A percentile compares a stretch with the other conserved stretches of the same genome.
phyloP scores from a whole-genome alignment of 768 basidiomycete species.

The Vishniacozyma victoriae region DNA sequence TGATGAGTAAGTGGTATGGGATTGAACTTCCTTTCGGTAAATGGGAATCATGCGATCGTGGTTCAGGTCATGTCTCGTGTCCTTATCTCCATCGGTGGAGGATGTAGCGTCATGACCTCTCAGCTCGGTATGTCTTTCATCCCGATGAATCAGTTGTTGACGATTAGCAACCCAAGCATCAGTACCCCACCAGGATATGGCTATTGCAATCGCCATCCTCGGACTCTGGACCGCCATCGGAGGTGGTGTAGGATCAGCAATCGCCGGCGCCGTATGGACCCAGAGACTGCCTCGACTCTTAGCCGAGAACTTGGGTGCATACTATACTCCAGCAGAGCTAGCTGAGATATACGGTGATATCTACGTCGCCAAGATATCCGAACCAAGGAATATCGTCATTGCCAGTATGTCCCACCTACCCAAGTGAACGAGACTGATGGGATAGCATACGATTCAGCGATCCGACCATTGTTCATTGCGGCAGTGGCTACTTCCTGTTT shows the following conservation, averaged over 20 bases:
- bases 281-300: conserved; percentile 22
- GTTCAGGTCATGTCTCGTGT: conserved; percentile 41
- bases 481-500: conserved; percentile 22
- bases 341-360: conserved; percentile 38
- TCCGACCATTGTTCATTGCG: conserved; percentile 34
- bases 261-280: conserved; percentile 43
- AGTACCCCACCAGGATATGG: conserved; percentile 48
- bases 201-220: conserved; percentile 45
- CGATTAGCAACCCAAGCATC: conserved; percentile 45
- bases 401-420: conserved; percentile 8
- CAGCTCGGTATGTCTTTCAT: too few species aligned
- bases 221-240: conserved; percentile 49
- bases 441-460: conserved; percentile 27
- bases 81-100: conserved; percentile 37
- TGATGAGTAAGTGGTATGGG: conserved; percentile 20
- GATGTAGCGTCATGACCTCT: conserved; percentile 39
- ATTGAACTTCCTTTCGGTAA: conserved; percentile 19
- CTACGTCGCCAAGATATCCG: conserved; percentile 27
- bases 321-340: conserved; percentile 34
- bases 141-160: too few species aligned
- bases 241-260: conserved; percentile 45
- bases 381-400: conserved; percentile 33
- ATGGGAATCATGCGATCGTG: conserved; percentile 22
- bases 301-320: conserved; percentile 26
- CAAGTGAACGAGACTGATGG: neutral